phyloP scores from a whole-genome alignment of 116 monocot genomes.

The Zostera marina region DNA sequence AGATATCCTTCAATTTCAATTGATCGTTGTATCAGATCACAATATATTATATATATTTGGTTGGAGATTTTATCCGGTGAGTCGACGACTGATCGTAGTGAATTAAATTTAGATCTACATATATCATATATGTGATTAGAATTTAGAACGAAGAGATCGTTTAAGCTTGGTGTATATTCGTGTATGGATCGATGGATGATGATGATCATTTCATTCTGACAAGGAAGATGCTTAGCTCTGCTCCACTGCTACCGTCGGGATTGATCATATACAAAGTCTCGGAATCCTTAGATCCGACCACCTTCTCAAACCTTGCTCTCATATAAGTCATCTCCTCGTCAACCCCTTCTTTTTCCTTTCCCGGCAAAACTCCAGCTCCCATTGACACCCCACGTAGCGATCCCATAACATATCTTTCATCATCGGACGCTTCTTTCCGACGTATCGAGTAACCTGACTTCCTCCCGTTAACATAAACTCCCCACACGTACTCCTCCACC shows the following conservation, averaged over 20 bases:
- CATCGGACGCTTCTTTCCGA: constrained; percentile 52
- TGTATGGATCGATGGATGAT: too few species aligned
- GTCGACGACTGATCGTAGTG: too few species aligned
- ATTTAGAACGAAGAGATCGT: too few species aligned
- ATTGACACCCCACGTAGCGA: constrained; percentile 70
- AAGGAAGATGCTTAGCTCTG: constrained; percentile 81
- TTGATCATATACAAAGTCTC: constrained; percentile 88
- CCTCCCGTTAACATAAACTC: constrained; percentile 74
- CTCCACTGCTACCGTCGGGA: constrained; percentile 41
- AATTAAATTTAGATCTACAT: too few species aligned
- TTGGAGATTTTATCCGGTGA: too few species aligned
- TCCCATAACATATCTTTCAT: constrained; percentile 50
- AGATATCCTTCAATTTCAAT: too few species aligned
- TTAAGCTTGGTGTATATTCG: too few species aligned
- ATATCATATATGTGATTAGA: too few species aligned
- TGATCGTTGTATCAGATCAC: too few species aligned
- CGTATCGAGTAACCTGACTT: constrained; percentile 77
- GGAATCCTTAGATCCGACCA: constrained; percentile 86
- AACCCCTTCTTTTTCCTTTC: constrained; percentile 10
- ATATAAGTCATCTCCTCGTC: constrained; percentile 77
- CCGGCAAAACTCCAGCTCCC: constrained; percentile 91
- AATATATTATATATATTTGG: too few species aligned
- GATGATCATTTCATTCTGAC: constrained; percentile 50
- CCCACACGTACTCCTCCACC: constrained; percentile 86
- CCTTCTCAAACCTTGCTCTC: constrained; percentile 67